These are phyloP conservation scores for Hypomyces rosellus DNA, from an alignment of 2,329 filamentous ascomycete species.

Conservation along the genomic window DNA sequence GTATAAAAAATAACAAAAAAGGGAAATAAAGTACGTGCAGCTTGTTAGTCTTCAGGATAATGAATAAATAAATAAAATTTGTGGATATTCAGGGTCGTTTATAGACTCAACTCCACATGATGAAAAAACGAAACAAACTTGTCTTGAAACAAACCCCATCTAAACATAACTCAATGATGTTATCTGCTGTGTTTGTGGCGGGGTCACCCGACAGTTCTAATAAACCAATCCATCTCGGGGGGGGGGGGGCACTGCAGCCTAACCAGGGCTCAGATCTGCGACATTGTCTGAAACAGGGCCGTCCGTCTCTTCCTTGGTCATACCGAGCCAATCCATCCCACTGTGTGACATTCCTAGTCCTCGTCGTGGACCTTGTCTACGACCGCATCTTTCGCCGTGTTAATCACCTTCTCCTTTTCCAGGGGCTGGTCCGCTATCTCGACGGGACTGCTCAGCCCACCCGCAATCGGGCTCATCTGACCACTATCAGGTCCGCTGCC, in stretches of 20 bases:
- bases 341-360: constrained; percentile 29
- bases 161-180: too few relatives aligned
- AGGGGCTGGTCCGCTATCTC: constrained; percentile 39
- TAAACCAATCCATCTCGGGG: neutral
- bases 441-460: constrained; percentile 38
- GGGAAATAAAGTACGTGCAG: neutral
- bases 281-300: neutral
- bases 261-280: neutral
- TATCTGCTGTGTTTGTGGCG: neutral
- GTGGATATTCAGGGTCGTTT: too few relatives aligned
- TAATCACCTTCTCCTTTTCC: constrained; percentile 45
- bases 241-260: neutral
- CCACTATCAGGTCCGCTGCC: constrained; percentile 25
- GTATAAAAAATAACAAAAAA: neutral
- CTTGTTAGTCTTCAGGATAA: neutral
- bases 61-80: too few relatives aligned
- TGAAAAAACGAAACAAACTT: too few relatives aligned
- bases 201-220: neutral
- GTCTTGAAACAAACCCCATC: too few relatives aligned
- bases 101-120: too few relatives aligned
- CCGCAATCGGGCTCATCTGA: constrained; percentile 43
- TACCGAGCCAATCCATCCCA: neutral
- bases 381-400: constrained; percentile 43
- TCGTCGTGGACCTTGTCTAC: constrained; percentile 48
- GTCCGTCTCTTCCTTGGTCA: neutral